Base-by-base conservation (phyloP, 2,329 filamentous ascomycete genomes). In the Paracoccidioides brasiliensis region DNA sequence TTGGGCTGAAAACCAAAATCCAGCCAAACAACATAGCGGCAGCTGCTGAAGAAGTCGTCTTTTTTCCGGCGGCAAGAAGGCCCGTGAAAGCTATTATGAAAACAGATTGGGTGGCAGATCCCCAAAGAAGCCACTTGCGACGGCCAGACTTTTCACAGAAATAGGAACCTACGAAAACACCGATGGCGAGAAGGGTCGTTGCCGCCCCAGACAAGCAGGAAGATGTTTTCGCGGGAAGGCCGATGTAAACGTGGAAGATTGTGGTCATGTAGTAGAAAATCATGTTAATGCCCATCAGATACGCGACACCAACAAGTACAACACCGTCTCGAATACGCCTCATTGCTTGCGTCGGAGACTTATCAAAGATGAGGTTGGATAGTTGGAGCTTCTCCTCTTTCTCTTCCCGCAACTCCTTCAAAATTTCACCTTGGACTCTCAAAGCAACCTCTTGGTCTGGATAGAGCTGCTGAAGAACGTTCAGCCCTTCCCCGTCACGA, bases 21-120 rank as follows among this genome's bases (percentile, higher is more conserved):
- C 65, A 69, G 41, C 64, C 50, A 30, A 66, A 68, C 15, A 68
- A 57, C 61, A 68, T 68, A 8, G 63, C 64, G 4, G 66, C 64
- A 1, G 63, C 64, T 5, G 66, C 64, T 9, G 63, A 55, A 53
- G 63, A 56, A 10, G 59, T 58, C 56, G 62, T 8, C 51, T 32
- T 37, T 56, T 56, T n/a, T 49, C 52, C 44, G 51, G 54, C 38
- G 50, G 55, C 56, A 33, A 61, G 57, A 5, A 66, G 56, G n/a
- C 55, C 62, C 2, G 63, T 65, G 55, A 68, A 68, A 5, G 61
- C 59, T 33, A 63, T 61, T 52, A 68, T 64, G 58, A 64, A 68
- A 30, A 64, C 55, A 1, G 65, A 61, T 46, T 66, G 64, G 3
- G 59, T 56, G 30, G 59, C 55, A 22, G 64, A 60, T 1, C 64